Base-by-base conservation (phyloP, 805 yeast species). In the Candida ficus region DNA sequence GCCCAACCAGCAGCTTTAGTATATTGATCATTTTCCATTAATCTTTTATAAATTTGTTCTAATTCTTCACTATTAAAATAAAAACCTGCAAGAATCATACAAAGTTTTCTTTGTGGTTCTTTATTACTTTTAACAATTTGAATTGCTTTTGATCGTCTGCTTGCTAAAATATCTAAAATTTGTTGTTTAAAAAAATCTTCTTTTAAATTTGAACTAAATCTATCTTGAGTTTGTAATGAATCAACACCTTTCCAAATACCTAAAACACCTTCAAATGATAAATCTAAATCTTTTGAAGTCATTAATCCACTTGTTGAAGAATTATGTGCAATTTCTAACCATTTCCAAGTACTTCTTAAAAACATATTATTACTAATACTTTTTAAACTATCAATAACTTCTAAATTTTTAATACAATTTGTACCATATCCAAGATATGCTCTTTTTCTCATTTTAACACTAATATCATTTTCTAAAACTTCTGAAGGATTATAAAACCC, bases 1-100 rank as follows among this genome's bases (percentile, higher is more conserved):
- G 97, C 97, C 95, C 96, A 87, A 0, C 95, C 98, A 1, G 97
- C 99, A 1, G 99, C 98, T 56, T 91, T 81, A 46, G 89, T 95
- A 46, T 74, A 75, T 44, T 76, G 73, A 0, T 84, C 89, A 13
- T 66, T 60, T 0, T 64, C 60, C 18, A 81, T 76, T 30, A 91
- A 67, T 30, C 69, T 67, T 18, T 64, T 62, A 29, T 85, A 71
- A 46, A 82, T 79, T 29, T 74, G 78, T 48, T 89, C 95, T 46
- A 88, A 71, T 56, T 87, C 95, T 20, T 75, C 66, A 14, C 76
- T 74, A 2, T 88, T 80, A 52, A 86, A 79, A 52, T 86, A 88
- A 95, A 96, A 90, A 2, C 98, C 98, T 27, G 89, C 81, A 13
- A 87, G 86, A 33, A 82, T 77, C 64, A 90, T 66, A 52, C 96